phyloP scores from a whole-genome alignment of 1,284 basidiomycete genomes.

The Cryptococcus sp. region DNA sequence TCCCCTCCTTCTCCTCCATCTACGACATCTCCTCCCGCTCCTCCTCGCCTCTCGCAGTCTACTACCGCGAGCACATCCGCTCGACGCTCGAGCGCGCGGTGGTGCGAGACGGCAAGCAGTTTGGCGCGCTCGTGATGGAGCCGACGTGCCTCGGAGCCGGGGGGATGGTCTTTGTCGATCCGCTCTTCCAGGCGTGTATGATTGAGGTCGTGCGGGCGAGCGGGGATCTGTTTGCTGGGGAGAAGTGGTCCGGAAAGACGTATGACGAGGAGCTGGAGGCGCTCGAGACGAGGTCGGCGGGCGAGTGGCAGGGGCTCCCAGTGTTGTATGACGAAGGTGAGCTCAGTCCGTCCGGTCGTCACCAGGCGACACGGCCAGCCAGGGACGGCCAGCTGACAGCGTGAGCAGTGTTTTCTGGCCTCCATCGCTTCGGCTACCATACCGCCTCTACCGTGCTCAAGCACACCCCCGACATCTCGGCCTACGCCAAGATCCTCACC shows the following conservation, averaged over 20 bases:
- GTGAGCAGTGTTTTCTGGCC: constrained; percentile 73
- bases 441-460: constrained; percentile 66
- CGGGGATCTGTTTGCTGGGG: constrained; percentile 50
- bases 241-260: constrained; percentile 3
- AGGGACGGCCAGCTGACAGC: not conserved
- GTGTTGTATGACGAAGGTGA: constrained; percentile 84
- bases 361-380: too few relatives aligned
- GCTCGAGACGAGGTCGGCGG: constrained; percentile 9
- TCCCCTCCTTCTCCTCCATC: constrained; percentile 58
- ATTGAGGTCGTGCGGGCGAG: constrained; percentile 71
- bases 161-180: constrained; percentile 97
- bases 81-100: constrained; percentile 57
- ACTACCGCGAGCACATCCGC: constrained; percentile 65
- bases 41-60: constrained; percentile 58
- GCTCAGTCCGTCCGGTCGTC: not conserved
- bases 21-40: constrained; percentile 72
- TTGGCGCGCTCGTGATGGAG: constrained; percentile 78
- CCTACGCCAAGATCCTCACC: constrained; percentile 90
- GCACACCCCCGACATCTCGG: constrained; percentile 76
- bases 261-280: constrained; percentile 15
- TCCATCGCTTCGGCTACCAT: constrained; percentile 77
- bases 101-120: constrained; percentile 48
- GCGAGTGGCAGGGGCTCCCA: constrained; percentile 69
- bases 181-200: constrained; percentile 86
- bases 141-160: constrained; percentile 93